These are phyloP conservation scores for Ziziphus jujuba DNA, from an alignment of 306 rosid genomes.

Conservation along the genomic window DNA sequence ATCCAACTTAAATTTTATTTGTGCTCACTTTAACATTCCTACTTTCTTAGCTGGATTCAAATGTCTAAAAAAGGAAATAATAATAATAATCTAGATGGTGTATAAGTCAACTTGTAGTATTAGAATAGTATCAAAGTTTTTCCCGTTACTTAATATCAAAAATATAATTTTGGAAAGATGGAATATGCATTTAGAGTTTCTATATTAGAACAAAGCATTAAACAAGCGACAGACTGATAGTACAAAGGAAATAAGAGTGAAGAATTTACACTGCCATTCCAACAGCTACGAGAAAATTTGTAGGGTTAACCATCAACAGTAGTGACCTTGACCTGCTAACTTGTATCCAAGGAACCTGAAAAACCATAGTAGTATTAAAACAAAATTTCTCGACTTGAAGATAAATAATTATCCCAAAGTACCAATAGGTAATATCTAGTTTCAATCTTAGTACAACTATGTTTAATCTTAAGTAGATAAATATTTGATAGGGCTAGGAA, in stretches of 20 bases:
- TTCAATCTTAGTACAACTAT: no score
- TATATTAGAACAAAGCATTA: slow-evolving; percentile 18
- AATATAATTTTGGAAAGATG: not conserved
- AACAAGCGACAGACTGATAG: slow-evolving; percentile 3
- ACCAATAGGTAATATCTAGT: not conserved
- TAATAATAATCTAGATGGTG: not conserved
- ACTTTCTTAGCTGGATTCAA: not conserved
- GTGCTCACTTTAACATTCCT: not conserved
- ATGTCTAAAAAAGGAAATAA: not conserved
- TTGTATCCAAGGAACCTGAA: slow-evolving; percentile 97
- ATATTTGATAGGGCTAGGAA: not conserved
- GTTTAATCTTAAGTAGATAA: not conserved
- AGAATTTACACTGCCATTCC: slow-evolving; percentile 81
- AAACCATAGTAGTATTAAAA: slow-evolving; percentile 23
- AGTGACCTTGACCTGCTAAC: slow-evolving; percentile 87
- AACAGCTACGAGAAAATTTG: slow-evolving; percentile 74
- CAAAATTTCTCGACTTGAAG: slow-evolving; percentile 7
- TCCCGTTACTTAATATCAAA: not conserved
- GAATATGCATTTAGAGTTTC: not conserved
- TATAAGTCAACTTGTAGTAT: not conserved
- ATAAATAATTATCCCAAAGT: not conserved
- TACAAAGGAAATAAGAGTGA: slow-evolving; percentile 1
- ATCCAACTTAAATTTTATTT: not conserved
- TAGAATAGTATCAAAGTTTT: not conserved
- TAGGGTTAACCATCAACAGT: slow-evolving; percentile 76